phyloP scores from a whole-genome alignment of 345 rosid species.

The Syzygium grande region DNA sequence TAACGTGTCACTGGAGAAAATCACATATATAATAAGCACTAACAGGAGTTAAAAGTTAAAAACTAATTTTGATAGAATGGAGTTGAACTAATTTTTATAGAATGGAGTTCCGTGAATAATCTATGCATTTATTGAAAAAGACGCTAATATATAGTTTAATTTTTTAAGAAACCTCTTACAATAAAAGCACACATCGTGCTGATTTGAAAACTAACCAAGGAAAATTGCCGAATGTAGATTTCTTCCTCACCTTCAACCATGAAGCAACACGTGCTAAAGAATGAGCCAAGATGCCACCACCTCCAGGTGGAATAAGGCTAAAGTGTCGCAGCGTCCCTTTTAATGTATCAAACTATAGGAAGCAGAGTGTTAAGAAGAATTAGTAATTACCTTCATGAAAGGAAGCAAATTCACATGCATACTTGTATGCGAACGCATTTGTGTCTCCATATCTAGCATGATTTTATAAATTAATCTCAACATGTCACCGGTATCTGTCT shows the following conservation, averaged over 20 bases:
- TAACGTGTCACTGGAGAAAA: neutral
- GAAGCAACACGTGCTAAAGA: constrained; percentile 70
- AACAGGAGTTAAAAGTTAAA: neutral
- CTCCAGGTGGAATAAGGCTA: constrained; percentile 85
- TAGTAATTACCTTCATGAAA: neutral
- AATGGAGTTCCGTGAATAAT: neutral
- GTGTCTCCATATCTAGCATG: neutral
- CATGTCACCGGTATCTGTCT: neutral
- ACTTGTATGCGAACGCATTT: neutral
- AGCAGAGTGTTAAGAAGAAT: neutral
- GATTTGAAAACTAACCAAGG: neutral
- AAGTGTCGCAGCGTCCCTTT: constrained; percentile 79
- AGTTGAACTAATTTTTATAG: neutral
- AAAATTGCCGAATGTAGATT: neutral
- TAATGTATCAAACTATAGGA: constrained; percentile 62
- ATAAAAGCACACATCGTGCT: neutral
- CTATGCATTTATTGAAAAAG: neutral
- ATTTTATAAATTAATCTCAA: neutral
- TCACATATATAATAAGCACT: neutral
- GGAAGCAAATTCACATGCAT: neutral
- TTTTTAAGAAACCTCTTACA: neutral
- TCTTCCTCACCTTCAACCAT: constrained; percentile 64
- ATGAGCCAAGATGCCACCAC: constrained; percentile 82
- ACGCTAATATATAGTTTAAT: neutral
- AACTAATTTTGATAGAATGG: neutral